Evolutionary conservation across 2,329 filamentous ascomycete genomes (phyloP).

Genomic region (Diplocarpon mali): DNA sequence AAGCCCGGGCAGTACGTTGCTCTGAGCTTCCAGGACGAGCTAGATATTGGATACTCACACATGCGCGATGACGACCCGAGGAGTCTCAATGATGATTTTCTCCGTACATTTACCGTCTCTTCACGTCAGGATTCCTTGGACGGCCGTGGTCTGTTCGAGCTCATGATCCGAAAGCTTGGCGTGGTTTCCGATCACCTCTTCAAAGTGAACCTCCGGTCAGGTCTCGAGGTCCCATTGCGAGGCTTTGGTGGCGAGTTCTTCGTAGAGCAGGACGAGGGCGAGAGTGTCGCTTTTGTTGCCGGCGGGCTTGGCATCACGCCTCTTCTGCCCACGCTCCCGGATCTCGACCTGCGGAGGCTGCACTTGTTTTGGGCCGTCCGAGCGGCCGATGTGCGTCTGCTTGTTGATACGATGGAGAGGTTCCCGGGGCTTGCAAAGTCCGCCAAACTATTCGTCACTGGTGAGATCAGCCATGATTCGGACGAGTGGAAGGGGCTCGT

Average conservation of each 20-base stretch:
- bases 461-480: slow-evolving; percentile 25
- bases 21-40: slow-evolving; percentile 56
- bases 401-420: slow-evolving; percentile 43
- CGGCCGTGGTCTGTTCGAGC: slow-evolving; percentile 41
- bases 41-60: slow-evolving; percentile 66
- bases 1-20: slow-evolving; percentile 67
- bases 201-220: slow-evolving; percentile 38
- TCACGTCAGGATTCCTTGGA: slow-evolving; percentile 29
- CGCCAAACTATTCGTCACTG: slow-evolving; percentile 56
- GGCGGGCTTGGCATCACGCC: slow-evolving; percentile 80
- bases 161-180: slow-evolving; percentile 61
- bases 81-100: slow-evolving; percentile 73
- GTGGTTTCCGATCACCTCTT: slow-evolving; percentile 57
- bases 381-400: slow-evolving; percentile 50
- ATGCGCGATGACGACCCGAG: slow-evolving; percentile 75
- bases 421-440: slow-evolving; percentile 39
- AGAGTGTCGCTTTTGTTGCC: slow-evolving; percentile 50
- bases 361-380: slow-evolving; percentile 58
- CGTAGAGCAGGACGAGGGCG: slow-evolving; percentile 27
- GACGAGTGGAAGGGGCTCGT: slow-evolving; percentile 24
- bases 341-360: slow-evolving; percentile 38
- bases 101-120: slow-evolving; percentile 75
- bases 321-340: slow-evolving; percentile 55
- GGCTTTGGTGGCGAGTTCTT: slow-evolving; percentile 62
- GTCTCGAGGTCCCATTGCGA: slow-evolving; percentile 54